phyloP scores from a whole-genome alignment of 208 protist species.

The Trichomonas vaginalis region DNA sequence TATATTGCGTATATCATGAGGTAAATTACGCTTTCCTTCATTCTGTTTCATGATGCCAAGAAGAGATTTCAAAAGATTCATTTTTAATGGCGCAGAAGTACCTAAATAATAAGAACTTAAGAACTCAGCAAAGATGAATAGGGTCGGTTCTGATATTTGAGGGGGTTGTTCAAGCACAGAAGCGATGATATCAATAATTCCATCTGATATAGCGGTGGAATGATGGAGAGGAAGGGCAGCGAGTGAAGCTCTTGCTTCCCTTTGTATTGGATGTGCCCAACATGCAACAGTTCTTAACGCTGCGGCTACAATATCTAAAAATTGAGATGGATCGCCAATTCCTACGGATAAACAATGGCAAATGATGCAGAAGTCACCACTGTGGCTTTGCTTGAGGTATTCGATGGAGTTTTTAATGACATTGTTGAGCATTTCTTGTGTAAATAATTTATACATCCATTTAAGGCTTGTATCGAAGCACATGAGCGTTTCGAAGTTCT shows the following conservation, averaged over 20 bases:
- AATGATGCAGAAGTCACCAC: not conserved
- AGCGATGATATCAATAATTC: not conserved
- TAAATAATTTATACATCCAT: conserved; percentile 4
- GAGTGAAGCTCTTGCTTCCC: not conserved
- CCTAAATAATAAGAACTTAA: not conserved
- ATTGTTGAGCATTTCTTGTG: not conserved
- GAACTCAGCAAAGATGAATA: conserved; percentile 5
- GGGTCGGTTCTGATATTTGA: not conserved
- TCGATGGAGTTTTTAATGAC: not conserved
- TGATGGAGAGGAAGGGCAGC: not conserved
- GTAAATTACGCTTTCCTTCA: not conserved
- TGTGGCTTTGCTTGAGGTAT: not conserved
- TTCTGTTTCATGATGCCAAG: not conserved
- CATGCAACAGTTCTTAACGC: not conserved
- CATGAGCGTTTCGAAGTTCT: not conserved
- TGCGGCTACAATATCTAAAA: not conserved
- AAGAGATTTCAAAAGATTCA: not conserved
- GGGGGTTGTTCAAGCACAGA: not conserved
- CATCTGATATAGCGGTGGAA: not conserved
- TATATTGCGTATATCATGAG: not conserved
- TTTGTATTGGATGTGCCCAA: conserved; percentile 11
- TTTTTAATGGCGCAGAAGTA: not conserved
- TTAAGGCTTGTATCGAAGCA: not conserved
- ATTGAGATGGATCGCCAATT: not conserved
- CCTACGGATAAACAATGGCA: not conserved